A percentile compares a stretch with the other conserved stretches of the same genome.
These are phyloP conservation scores for Eucalyptus microcorys DNA, from an alignment of 345 rosid species.

Conservation along the genomic window DNA sequence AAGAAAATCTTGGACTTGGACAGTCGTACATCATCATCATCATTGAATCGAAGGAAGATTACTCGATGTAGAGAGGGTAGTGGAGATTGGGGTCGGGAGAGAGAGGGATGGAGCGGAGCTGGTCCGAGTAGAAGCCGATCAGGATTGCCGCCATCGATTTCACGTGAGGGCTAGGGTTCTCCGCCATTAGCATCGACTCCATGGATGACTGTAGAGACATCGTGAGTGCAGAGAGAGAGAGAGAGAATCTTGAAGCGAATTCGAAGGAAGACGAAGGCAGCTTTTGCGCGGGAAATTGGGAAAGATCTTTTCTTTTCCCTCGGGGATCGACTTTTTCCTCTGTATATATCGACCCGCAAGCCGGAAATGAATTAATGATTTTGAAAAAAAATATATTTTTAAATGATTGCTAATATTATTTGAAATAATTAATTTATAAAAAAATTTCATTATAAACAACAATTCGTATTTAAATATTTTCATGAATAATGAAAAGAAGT, in stretches of 20 bases:
- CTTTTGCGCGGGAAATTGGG: neutral
- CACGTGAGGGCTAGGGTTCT: slow-evolving; percentile 7
- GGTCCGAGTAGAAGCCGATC: slow-evolving; percentile 30
- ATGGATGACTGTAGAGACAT: neutral
- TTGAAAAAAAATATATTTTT: too few relatives aligned
- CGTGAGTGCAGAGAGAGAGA: neutral
- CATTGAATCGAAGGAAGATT: neutral
- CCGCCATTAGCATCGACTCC: neutral
- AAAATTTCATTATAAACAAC: too few relatives aligned
- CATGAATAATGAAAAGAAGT: fast-evolving
- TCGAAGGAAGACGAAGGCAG: neutral
- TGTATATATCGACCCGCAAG: too few relatives aligned
- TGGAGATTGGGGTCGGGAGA: slow-evolving; percentile 66
- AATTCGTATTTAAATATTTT: neutral
- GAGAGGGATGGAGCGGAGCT: slow-evolving; percentile 54
- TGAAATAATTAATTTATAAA: neutral
- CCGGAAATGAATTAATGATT: too few relatives aligned
- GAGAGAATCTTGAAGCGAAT: neutral
- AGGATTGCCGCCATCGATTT: slow-evolving; percentile 47
- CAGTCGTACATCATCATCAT: neutral
- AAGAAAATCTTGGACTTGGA: neutral
- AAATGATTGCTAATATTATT: too few relatives aligned
- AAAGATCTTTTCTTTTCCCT: neutral
- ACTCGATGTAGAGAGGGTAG: slow-evolving; percentile 69
- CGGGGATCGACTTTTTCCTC: neutral